phyloP scores from a whole-genome alignment of 495 filamentous ascomycete genomes.

The Penicillium paxilli region DNA sequence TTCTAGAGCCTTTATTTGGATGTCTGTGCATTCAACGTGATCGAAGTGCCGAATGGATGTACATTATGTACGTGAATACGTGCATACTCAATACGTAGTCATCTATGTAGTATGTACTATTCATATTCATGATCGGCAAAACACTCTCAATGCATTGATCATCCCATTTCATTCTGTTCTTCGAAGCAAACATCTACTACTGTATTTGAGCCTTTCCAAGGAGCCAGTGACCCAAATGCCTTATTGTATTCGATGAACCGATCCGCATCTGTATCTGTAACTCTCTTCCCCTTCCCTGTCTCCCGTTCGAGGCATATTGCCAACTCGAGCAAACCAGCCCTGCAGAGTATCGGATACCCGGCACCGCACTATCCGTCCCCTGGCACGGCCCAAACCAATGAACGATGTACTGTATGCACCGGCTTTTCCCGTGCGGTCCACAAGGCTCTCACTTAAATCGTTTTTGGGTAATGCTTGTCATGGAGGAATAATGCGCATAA shows the following conservation, averaged over 20 bases:
- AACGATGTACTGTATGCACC: neutral
- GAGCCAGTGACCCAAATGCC: too few relatives aligned
- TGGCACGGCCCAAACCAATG: neutral
- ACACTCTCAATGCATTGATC: neutral
- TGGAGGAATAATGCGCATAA: neutral
- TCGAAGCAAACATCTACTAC: too few relatives aligned
- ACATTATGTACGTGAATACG: neutral
- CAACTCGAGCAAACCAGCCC: conserved; percentile 3
- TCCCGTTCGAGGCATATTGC: conserved; percentile 12
- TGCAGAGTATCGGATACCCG: conserved; percentile 12
- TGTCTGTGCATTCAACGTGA: neutral
- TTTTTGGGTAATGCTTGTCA: neutral
- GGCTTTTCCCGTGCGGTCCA: conserved; percentile 12
- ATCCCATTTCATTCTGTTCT: too few relatives aligned
- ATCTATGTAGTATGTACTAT: too few relatives aligned
- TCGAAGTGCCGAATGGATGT: neutral
- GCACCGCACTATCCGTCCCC: conserved; percentile 15
- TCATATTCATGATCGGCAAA: too few relatives aligned
- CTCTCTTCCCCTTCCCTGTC: too few relatives aligned
- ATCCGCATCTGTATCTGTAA: neutral
- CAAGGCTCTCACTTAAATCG: neutral
- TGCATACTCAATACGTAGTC: neutral
- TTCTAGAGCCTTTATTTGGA: neutral
- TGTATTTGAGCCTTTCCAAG: too few relatives aligned
- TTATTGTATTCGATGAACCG: neutral